These are phyloP conservation scores for Chalaropsis thielavioides DNA, from an alignment of 2,329 filamentous ascomycete species.

Conservation along the genomic window DNA sequence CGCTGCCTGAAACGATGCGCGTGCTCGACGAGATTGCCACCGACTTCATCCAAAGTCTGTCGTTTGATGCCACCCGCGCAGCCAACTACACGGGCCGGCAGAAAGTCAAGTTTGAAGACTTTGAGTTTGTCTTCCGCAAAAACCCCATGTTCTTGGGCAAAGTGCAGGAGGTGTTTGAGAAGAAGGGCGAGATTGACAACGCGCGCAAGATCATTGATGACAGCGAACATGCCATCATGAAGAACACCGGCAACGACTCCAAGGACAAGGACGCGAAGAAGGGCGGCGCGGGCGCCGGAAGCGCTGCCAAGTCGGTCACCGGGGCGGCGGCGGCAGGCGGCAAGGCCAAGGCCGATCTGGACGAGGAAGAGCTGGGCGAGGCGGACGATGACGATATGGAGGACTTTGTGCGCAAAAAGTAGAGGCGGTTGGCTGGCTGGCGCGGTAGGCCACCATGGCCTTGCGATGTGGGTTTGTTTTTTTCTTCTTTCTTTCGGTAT, in stretches of 20 bases:
- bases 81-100: slow-evolving; percentile 78
- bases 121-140: slow-evolving; percentile 80
- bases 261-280: slow-evolving; percentile 24
- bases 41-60: slow-evolving; percentile 89
- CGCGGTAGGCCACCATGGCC: no score
- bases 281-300: slow-evolving; percentile 15
- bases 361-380: slow-evolving; percentile 39
- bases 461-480: not conserved
- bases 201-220: slow-evolving; percentile 63
- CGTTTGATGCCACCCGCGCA: slow-evolving; percentile 73
- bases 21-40: slow-evolving; percentile 90
- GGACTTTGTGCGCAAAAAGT: slow-evolving; percentile 28
- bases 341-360: slow-evolving; percentile 20
- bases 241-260: slow-evolving; percentile 35
- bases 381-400: slow-evolving; percentile 37
- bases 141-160: slow-evolving; percentile 77
- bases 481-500: not conserved
- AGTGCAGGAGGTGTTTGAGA: slow-evolving; percentile 77
- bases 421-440: slow-evolving; percentile 3
- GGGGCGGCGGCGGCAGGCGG: slow-evolving; percentile 4
- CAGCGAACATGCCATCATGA: slow-evolving; percentile 46
- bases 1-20: slow-evolving; percentile 70
- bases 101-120: slow-evolving; percentile 97
- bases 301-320: slow-evolving; percentile 19
- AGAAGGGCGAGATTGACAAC: slow-evolving; percentile 74